Conservation (phyloP, 2,329 filamentous ascomycete genomes). For the Claviceps capensis region DNA sequence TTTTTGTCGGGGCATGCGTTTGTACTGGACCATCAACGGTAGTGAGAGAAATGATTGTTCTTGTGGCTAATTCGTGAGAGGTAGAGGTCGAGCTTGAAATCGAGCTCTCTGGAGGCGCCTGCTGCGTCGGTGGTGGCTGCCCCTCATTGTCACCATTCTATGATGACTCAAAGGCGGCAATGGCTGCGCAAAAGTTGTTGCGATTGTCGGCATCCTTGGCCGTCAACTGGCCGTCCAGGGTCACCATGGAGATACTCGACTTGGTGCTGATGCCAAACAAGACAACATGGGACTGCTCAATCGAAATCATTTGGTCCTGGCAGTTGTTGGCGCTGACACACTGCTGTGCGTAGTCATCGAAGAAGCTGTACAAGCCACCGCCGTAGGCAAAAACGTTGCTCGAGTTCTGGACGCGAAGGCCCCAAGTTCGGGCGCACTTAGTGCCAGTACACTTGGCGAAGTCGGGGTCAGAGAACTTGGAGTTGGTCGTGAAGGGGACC, state of each 20-base stretch:
- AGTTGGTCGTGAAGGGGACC: constrained; percentile 47
- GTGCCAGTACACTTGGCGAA: constrained; percentile 44
- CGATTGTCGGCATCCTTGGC: constrained; percentile 47
- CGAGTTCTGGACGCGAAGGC: constrained; percentile 56
- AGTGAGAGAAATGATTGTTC: neutral
- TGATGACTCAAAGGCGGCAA: constrained; percentile 34
- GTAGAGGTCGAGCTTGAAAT: too few species aligned
- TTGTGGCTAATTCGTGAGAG: neutral
- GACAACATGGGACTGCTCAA: constrained; percentile 53
- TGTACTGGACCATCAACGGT: neutral
- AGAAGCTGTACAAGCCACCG: constrained; percentile 69
- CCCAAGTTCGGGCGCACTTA: constrained; percentile 63
- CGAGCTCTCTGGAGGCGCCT: neutral
- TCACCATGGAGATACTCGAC: constrained; percentile 61
- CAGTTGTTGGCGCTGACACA: constrained; percentile 57
- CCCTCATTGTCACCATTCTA: constrained; percentile 9
- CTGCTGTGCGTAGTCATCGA: constrained; percentile 63
- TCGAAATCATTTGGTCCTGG: constrained; percentile 63
- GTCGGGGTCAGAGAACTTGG: constrained; percentile 50
- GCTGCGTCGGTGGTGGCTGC: neutral
- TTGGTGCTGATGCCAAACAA: constrained; percentile 63
- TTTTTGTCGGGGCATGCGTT: neutral
- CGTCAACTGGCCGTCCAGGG: constrained; percentile 39
- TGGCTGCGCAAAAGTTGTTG: constrained; percentile 50
- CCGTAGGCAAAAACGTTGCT: constrained; percentile 56